Conservation (phyloP, 2,329 filamentous ascomycete species). For the Aspergillus vadensis region DNA sequence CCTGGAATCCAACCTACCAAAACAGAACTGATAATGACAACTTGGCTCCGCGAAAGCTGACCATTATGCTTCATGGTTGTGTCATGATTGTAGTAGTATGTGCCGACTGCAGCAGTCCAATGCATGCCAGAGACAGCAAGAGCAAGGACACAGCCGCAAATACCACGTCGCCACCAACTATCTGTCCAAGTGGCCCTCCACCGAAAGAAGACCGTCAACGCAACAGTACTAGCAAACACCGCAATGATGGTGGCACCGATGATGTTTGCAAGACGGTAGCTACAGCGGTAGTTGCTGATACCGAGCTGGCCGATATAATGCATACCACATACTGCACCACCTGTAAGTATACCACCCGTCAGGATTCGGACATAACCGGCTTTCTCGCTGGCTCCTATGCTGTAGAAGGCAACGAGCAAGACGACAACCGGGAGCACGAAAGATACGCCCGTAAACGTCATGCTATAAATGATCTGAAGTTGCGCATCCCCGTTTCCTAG, state of each 20-base stretch:
- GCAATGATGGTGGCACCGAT: constrained; percentile 72
- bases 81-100: constrained; percentile 62
- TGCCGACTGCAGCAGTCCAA: constrained; percentile 76
- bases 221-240: constrained; percentile 68
- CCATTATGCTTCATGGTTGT: constrained; percentile 43
- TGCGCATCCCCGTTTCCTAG: constrained; percentile 63
- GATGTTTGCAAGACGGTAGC: constrained; percentile 62
- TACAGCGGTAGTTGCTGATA: constrained; percentile 72
- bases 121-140: constrained; percentile 83
- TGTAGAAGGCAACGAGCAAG: constrained; percentile 70
- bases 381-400: constrained; percentile 62
- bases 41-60: constrained; percentile 61
- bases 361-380: constrained; percentile 62
- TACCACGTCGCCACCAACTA: constrained; percentile 71
- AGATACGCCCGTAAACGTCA: constrained; percentile 71
- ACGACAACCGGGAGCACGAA: constrained; percentile 79
- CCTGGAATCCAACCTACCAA: constrained; percentile 54
- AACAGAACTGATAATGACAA: constrained; percentile 72
- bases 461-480: constrained; percentile 73
- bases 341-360: constrained; percentile 68
- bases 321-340: constrained; percentile 78
- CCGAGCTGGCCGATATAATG: constrained; percentile 86
- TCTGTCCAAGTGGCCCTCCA: constrained; percentile 75
- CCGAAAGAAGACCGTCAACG: constrained; percentile 75
- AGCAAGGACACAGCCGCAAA: constrained; percentile 69